Evolutionary conservation across 139 green algal genomes (phyloP).

Genomic region (Dunaliella sp.): DNA sequence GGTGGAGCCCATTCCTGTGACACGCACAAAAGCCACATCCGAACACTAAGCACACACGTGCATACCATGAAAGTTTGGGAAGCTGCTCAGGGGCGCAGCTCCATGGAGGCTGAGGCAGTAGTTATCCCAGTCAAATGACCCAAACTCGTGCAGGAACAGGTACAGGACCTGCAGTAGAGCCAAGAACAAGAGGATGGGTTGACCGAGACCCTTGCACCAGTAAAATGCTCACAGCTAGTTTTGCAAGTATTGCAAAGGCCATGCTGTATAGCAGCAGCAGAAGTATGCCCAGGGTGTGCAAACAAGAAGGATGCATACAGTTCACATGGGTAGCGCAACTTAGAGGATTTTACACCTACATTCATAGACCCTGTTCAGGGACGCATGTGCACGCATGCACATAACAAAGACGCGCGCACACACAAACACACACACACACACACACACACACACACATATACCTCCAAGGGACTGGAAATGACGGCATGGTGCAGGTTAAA

Average conservation of each 20-base stretch:
- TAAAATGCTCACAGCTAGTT: no score
- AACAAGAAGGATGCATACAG: constrained; percentile 3
- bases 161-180: constrained; percentile 70
- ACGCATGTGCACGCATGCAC: no score
- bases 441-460: constrained; percentile 23
- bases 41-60: not conserved
- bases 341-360: no score
- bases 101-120: constrained; percentile 82
- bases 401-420: no score
- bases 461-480: constrained; percentile 72
- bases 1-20: no score
- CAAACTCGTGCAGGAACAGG: constrained; percentile 85
- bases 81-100: constrained; percentile 46
- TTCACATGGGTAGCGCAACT: not conserved
- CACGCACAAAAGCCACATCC: no score
- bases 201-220: no score
- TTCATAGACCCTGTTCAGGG: no score
- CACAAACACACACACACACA: not conserved
- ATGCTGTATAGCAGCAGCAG: no score
- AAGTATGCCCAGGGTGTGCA: no score
- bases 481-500: constrained; percentile 80
- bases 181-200: no score
- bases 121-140: constrained; percentile 85
- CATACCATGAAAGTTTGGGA: constrained; percentile 31
- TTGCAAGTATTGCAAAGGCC: no score